Percentiles rank a stretch among this genome's conserved stretches.
Conservation (phyloP, 768 basidiomycete species). For the Omphalotus guepiniiformis region DNA sequence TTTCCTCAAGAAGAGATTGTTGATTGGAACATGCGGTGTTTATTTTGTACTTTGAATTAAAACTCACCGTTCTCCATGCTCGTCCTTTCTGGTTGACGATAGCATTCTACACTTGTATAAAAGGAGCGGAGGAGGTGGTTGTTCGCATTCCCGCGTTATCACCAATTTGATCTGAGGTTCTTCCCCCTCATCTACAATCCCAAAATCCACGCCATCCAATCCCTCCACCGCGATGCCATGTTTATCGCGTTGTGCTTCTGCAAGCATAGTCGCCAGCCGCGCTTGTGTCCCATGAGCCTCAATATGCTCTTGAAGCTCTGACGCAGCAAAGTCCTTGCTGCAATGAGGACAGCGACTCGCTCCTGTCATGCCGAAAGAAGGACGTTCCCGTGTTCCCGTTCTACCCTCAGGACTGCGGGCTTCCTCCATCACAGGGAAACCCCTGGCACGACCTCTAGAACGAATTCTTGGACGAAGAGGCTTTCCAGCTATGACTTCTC, state of each 20-base stretch:
- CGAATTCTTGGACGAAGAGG: not conserved
- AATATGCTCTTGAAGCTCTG: conserved; percentile 24
- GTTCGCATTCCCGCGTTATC: conserved; percentile 6
- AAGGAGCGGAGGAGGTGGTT: not conserved
- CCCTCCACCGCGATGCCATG: conserved; percentile 39
- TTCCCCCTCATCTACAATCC: conserved; percentile 22
- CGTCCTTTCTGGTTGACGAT: not conserved
- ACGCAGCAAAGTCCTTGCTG: conserved; percentile 17
- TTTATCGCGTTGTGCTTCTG: conserved; percentile 43
- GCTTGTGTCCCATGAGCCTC: conserved; percentile 26
- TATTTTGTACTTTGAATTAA: not conserved
- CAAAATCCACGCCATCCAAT: conserved; percentile 42
- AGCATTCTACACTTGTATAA: not conserved
- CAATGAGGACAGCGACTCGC: conserved; percentile 1
- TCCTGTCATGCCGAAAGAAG: not conserved
- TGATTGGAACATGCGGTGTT: not conserved
- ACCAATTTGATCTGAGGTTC: conserved; percentile 11
- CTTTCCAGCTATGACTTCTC: conserved; percentile 10
- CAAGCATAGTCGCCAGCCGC: conserved; percentile 30
- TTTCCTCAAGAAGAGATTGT: no score
- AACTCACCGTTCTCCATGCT: conserved; percentile 2
- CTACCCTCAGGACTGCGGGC: no score
- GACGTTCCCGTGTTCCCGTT: not conserved
- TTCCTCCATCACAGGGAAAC: not conserved
- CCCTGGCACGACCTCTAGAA: not conserved